Evolutionary conservation across 768 basidiomycete genomes (phyloP), one percentile per base, ranked within the genome.

Genomic region (Phaeolepiota aurea): DNA sequence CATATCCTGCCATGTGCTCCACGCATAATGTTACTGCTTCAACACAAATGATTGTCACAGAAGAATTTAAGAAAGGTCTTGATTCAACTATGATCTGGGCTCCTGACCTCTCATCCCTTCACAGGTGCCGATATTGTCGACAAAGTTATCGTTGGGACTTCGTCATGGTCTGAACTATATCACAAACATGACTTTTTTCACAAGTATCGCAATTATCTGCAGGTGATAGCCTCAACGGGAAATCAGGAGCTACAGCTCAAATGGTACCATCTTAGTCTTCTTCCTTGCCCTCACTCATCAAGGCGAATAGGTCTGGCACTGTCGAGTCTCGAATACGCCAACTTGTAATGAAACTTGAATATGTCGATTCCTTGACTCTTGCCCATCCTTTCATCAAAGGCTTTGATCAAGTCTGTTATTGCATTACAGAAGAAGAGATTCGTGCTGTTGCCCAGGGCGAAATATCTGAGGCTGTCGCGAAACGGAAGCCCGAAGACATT

Each of bases 1-100:
- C 96, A 9, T 99, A 97, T 62, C 96, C 96, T 34, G 83, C 94
- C 4, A 99, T 99, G 94, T 98, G 94, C 59, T 79, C 94, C 18
- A 99, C 96, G 13, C 96, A 99, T 65, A 99, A 98, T 53, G 93
- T 98, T 45, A 92, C 91, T 38, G 77, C 79, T 32, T 96, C 92
- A 5, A 98, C 94, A 3, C 90, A 96, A 63, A 82, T 85, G 72
- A 87, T 99, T 41, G 91, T 96, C 72, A 93, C 87, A 0, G 82
- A 89, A 50, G 96, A 99, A 54, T 92, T 97, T 59, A 87, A 90
- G 66, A 80, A 85, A 72, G 92, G 92, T 86, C 45, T 5, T 39
- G 14, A 28, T 46, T 40, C 18, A 1, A 41, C 18, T n/a, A 15
- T 40, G 4, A 36, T 23, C 16, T 39, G 19, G 3, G 2, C 18